phyloP scores from a whole-genome alignment of 306 rosid genomes.

The Cajanus cajan region DNA sequence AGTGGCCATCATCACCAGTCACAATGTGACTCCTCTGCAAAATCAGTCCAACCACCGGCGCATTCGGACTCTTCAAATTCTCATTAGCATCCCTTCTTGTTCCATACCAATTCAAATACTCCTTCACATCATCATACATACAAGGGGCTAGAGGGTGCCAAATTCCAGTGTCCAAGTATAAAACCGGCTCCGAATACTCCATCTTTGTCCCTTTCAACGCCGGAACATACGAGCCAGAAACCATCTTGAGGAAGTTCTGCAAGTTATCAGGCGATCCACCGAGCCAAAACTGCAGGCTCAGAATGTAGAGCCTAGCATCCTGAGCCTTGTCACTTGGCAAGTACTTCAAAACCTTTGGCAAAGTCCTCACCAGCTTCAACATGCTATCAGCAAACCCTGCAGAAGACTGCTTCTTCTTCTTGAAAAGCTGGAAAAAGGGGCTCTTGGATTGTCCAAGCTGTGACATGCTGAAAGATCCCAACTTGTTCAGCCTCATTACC shows the following conservation, averaged over 20 bases:
- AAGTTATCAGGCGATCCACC: background rate
- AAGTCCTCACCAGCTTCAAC: slow-evolving; percentile 4
- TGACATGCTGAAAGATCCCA: background rate
- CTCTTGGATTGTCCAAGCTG: background rate
- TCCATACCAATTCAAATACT: slow-evolving; percentile 4
- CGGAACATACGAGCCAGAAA: background rate
- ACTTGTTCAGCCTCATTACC: background rate
- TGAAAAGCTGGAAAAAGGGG: background rate
- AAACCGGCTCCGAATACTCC: background rate
- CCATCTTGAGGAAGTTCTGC: background rate
- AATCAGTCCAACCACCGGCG: background rate
- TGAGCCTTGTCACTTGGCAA: slow-evolving; percentile 5
- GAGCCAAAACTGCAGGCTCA: slow-evolving; percentile 1
- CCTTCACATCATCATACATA: slow-evolving; percentile 1
- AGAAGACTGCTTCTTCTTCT: background rate
- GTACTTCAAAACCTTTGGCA: background rate
- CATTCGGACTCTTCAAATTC: background rate
- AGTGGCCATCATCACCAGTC: slow-evolving; percentile 3
- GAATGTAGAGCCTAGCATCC: background rate
- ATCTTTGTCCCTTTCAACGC: background rate
- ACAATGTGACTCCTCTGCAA: background rate
- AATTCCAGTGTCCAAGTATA: background rate
- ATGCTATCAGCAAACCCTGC: background rate
- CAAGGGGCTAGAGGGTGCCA: slow-evolving; percentile 1
- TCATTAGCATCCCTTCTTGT: background rate